Evolutionary conservation across 1,284 basidiomycete species (phyloP), one percentile per base, ranked within the genome.

Genomic region (Melampsora occidentalis): DNA sequence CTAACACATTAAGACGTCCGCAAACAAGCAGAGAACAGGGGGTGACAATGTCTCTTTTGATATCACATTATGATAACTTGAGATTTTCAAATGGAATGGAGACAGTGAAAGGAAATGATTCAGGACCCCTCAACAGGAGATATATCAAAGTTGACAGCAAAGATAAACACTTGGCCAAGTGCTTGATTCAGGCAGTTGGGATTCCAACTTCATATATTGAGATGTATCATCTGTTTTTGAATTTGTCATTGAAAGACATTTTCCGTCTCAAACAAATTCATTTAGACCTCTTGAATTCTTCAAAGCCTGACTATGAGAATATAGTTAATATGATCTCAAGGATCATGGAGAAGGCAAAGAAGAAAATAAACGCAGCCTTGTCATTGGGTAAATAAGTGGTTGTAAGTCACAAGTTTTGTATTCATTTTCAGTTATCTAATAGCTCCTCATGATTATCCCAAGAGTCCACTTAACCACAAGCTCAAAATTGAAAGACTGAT

Each of bases 221-320:
- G 28, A 57, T n/a, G 16, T 57, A 22, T 20, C 53, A 57, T n/a
- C 28, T 57, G 53, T 57, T 57, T 57, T 28, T 10, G 28, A 57
- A 57, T 22, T 57, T 57, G 53, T 57, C 53, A 57, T 57, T 57
- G 53, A 57, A n/a, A 57, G 53, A 57, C 28, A 22, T 57, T 4
- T 9, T 28, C 7, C 7, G n/a, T 57, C 28, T 57, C n/a, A 57
- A 28, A 20, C 9, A 22, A 22, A 20, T 57, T 7, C 28, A 57
- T 57, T 57, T 22, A 28, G 53, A 57, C 16, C 53, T 57, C 16
- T 57, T 57, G 28, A 57, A 1, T 5, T 9, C 53, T 22, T 10
- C 53, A 22, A n/a, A 7, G 2, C 53, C 53, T 22, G 53, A 57
- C 20, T 57, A n/a, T 57, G 28, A 20, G 10, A 57, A 28, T n/a